Conservation (phyloP, 2,329 filamentous ascomycete genomes). For the Colletotrichum caudatum region DNA sequence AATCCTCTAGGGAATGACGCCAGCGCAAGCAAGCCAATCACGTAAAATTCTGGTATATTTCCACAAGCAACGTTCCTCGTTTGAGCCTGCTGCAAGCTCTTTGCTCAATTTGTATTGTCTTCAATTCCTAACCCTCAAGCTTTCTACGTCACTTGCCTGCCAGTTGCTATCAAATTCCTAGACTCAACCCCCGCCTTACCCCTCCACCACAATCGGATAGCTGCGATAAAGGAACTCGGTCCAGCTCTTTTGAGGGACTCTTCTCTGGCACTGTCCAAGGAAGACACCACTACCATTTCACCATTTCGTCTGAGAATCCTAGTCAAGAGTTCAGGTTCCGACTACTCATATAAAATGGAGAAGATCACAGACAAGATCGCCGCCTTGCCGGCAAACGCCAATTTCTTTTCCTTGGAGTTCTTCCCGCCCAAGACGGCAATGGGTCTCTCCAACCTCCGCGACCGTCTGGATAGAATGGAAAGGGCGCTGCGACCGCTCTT, state of each 20-base stretch:
- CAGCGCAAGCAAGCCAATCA: constrained; percentile 38
- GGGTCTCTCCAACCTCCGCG: constrained; percentile 93
- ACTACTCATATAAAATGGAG: constrained; percentile 66
- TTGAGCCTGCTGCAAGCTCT: constrained; percentile 15
- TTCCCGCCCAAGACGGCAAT: constrained; percentile 98
- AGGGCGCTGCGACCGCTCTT: constrained; percentile 91
- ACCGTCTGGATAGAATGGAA: constrained; percentile 94
- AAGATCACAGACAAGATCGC: constrained; percentile 97
- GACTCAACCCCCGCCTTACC: constrained; percentile 24
- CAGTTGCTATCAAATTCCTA: constrained; percentile 23
- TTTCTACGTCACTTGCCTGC: constrained; percentile 15
- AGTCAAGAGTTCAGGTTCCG: not conserved
- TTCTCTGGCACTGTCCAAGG: not conserved
- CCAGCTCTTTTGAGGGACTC: not conserved
- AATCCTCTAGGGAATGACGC: constrained; percentile 35
- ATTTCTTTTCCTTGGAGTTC: constrained; percentile 98
- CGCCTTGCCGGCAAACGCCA: constrained; percentile 82
- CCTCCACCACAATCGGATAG: constrained; percentile 32
- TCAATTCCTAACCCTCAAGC: constrained; percentile 5
- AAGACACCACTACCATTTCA: not conserved
- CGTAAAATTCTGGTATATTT: constrained; percentile 7
- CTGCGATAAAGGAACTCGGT: constrained; percentile 4
- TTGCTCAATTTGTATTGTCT: constrained; percentile 4
- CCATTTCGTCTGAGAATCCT: not conserved
- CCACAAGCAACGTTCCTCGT: constrained; percentile 1